Base-by-base conservation (phyloP, 2,329 filamentous ascomycete species). In the Plenodomus biglobosus region DNA sequence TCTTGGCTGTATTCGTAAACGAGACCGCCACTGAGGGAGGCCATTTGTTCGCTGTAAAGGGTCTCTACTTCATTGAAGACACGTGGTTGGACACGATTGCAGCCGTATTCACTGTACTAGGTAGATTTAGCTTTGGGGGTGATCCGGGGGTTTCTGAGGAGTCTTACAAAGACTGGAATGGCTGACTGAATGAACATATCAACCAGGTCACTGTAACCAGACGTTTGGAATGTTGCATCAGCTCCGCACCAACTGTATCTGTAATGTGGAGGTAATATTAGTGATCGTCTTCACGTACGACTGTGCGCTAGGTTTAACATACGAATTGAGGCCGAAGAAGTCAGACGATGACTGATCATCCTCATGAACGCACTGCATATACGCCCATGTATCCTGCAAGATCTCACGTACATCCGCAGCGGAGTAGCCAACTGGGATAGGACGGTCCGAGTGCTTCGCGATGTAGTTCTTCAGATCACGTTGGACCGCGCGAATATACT, bases 1-100 rank as follows among this genome's bases (percentile, higher is more conserved):
- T 92, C 89, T 72, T 91, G 80, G 1, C 84, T 85, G 72, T 83
- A 92, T 73, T 94, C 87, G 76, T 92, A 94, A 38, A 92, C 87
- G 38, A 94, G 78, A 55, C 88, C 88, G 54, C 89, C 89, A 45
- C 84, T 86, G 65, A 92, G 84, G 47, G 83, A 76, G 16, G 77
- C 85, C 86, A 92, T 91, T 55, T 89, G 62, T 34, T 78, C 64
- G 47, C 87, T 80, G 71, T 92, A 92, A 57, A 94, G 84, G 53
- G 85, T 77, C 46, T 76, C 78, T 11, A 90, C 85, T 73, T 94
- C 89, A 57, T 87, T 86, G 75, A 91, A 94, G 61, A 84, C 73
- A 59, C 89, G 86, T 13, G 84, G 82, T 32, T 79, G 76, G 19
- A 68, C 57, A 42, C 65, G 56, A 76, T 91, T 92, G 82, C 89